Conservation (phyloP, 345 rosid genomes). For the Punica granatum region DNA sequence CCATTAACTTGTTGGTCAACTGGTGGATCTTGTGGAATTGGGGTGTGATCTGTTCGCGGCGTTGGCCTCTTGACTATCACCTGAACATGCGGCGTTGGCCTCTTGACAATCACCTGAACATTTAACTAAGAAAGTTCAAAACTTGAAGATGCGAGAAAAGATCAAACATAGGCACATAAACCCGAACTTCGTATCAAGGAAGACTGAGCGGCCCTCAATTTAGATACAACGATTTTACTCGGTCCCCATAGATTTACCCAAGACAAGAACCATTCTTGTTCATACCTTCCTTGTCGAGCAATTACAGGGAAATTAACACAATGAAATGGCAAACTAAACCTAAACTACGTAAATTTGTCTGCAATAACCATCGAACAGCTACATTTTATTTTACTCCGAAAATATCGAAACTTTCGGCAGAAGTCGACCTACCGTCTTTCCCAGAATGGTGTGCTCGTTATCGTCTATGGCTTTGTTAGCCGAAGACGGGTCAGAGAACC, state of each 20-base stretch:
- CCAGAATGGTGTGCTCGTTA: slow-evolving; percentile 46
- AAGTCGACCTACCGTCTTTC: slow-evolving; percentile 49
- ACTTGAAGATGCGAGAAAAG: not conserved
- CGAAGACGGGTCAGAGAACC: slow-evolving; percentile 38
- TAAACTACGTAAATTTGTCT: not conserved
- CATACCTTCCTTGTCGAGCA: too few species aligned
- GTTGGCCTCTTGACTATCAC: slow-evolving; percentile 26
- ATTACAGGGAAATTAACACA: too few species aligned
- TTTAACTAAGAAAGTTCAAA: not conserved
- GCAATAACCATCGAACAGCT: not conserved
- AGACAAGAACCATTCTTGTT: too few species aligned
- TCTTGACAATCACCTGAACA: too few species aligned
- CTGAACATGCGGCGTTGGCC: too few species aligned
- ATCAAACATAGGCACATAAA: not conserved
- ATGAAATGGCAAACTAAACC: not conserved
- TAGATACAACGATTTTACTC: too few species aligned
- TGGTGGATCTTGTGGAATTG: slow-evolving; percentile 19
- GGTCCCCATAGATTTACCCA: too few species aligned
- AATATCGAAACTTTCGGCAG: not conserved
- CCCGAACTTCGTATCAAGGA: not conserved
- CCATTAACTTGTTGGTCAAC: not conserved
- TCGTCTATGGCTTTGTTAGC: slow-evolving; percentile 52
- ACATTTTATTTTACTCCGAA: too few species aligned
- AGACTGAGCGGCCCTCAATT: too few species aligned
- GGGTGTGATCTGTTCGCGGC: slow-evolving; percentile 29